Evolutionary conservation across 352 stramenopile species (phyloP), one percentile per base, ranked within the genome.

Genomic region (Phytophthora syringae): DNA sequence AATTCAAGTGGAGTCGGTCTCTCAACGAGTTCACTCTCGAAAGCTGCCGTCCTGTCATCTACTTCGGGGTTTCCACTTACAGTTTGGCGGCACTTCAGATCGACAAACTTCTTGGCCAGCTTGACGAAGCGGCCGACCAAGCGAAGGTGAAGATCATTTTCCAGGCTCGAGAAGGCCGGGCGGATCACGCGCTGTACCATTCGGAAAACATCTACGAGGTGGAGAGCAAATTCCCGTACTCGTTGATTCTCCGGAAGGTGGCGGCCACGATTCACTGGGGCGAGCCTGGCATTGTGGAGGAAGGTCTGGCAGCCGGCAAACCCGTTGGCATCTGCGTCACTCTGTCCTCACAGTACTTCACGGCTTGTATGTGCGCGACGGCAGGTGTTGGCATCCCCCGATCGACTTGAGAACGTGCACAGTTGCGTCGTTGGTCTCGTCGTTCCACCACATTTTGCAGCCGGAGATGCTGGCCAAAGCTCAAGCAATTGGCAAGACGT

Each of bases 281-380:
- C 3, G 76, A 79, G 12, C 88, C 89, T 22, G 88, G 86, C 30
- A 97, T 91, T 24, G 87, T 88, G 10, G 86, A 88, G 18, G 89
- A 92, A 21, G 90, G 88, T 1, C 73, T 98, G 5, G 66, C 86
- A 25, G 82, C 84, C 40, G 89, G 84, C 12, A 88, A 96, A 27
- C 90, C 92, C 2, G 96, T 89, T n/a, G 84, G 96, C 42, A 77
- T 98, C 10, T 95, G 86, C 53, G 90, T 92, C 2, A 96, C 91
- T 58, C 89, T 97, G 67, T 91, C 83, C 12, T 87, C 97, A 47
- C 92, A 98, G 52, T 87, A 81, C 50, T 97, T 96, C 67, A 94
- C 90, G 67, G 88, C 87, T 11, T 78, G 87, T 25, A 89, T 91
- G 57, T 82, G 91, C 11, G 69, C 84, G 48, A 75, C 80, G 22